Conservation (phyloP, 2,329 filamentous ascomycete species). For the Aureobasidium sp. region DNA sequence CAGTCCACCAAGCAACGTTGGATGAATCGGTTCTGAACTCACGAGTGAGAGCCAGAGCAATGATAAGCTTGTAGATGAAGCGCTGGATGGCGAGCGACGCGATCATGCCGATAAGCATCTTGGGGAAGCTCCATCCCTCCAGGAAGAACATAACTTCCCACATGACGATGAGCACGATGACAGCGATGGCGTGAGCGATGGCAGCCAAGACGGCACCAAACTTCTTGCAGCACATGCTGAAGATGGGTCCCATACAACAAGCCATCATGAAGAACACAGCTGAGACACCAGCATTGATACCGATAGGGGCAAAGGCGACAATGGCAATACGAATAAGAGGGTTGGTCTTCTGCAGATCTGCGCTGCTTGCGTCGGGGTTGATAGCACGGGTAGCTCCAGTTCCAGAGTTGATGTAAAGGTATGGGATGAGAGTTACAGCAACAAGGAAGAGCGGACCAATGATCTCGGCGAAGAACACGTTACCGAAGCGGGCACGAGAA, state of each 20-base stretch:
- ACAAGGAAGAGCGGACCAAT: slow-evolving; percentile 75
- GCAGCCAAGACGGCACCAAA: slow-evolving; percentile 90
- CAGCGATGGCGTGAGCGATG: slow-evolving; percentile 83
- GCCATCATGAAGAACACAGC: slow-evolving; percentile 82
- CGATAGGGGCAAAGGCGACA: slow-evolving; percentile 78
- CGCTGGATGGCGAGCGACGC: slow-evolving; percentile 82
- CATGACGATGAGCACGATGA: slow-evolving; percentile 75
- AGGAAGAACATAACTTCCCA: slow-evolving; percentile 96
- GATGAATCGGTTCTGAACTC: slow-evolving; percentile 94
- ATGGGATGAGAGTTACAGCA: slow-evolving; percentile 75
- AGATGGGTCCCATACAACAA: slow-evolving; percentile 90
- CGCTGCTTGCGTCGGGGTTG: not conserved
- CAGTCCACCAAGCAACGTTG: slow-evolving; percentile 99
- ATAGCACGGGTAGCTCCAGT: slow-evolving; percentile 53
- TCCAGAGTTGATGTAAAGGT: slow-evolving; percentile 92
- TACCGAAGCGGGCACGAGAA: slow-evolving; percentile 77
- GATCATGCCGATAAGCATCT: slow-evolving; percentile 83
- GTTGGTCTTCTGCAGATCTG: slow-evolving; percentile 48
- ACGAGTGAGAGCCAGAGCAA: slow-evolving; percentile 74
- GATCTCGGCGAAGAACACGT: slow-evolving; percentile 89
- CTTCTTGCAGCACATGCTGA: slow-evolving; percentile 99
- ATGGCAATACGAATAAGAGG: slow-evolving; percentile 72
- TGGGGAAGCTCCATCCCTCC: slow-evolving; percentile 76
- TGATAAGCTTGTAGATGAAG: slow-evolving; percentile 92
- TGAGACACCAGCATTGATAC: slow-evolving; percentile 76